phyloP scores from a whole-genome alignment of 345 rosid genomes.

The Moricandia moricandioides region DNA sequence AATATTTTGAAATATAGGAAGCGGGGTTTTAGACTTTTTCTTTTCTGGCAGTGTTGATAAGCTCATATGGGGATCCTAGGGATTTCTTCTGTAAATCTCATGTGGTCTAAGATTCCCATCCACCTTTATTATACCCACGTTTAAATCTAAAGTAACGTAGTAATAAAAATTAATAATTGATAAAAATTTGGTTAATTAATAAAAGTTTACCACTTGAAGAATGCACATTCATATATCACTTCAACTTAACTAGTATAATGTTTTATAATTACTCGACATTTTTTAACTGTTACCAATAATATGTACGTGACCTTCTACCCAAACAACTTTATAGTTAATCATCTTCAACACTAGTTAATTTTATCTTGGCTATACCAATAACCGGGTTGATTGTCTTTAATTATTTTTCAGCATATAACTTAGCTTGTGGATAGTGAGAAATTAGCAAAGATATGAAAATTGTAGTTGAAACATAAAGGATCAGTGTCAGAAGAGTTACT shows the following conservation, averaged over 20 bases:
- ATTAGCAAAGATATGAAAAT: slow-evolving; percentile 15
- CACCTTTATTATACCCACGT: slow-evolving; percentile 5
- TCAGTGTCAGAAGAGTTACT: slow-evolving; percentile 35
- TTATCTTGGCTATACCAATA: background rate
- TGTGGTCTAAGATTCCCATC: slow-evolving; percentile 31
- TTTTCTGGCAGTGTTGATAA: slow-evolving; percentile 7
- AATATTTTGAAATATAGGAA: slow-evolving; percentile 23
- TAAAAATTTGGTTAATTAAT: too few species aligned
- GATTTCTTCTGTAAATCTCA: slow-evolving; percentile 15
- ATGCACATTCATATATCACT: background rate
- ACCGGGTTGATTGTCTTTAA: background rate
- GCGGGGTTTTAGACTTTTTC: slow-evolving; percentile 13
- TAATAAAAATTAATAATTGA: background rate
- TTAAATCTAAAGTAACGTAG: slow-evolving; percentile 8
- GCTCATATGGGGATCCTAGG: slow-evolving; percentile 8
- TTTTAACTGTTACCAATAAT: background rate
- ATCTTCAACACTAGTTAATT: background rate
- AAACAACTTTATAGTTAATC: background rate
- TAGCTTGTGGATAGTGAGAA: background rate
- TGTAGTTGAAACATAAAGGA: slow-evolving; percentile 21
- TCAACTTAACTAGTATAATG: background rate
- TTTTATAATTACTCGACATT: background rate
- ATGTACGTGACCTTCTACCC: background rate
- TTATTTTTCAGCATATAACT: background rate
- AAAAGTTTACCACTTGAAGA: background rate